Conservation (phyloP, 192 early-diverging fungal species). For the Coemansia brasiliensis region DNA sequence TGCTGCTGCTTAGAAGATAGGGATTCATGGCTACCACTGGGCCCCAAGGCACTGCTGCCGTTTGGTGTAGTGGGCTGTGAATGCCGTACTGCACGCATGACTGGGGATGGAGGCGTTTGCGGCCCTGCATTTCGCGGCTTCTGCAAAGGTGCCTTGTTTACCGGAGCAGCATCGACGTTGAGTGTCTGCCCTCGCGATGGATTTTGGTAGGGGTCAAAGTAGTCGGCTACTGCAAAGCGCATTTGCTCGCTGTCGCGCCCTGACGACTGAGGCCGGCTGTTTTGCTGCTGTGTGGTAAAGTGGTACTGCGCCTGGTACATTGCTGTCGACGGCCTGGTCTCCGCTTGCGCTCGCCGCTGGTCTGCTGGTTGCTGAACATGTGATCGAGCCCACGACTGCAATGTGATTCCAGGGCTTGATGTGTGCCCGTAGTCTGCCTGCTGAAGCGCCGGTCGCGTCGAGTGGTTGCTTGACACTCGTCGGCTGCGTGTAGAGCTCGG, state of each 20-base stretch:
- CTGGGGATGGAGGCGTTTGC: slow-evolving; percentile 37
- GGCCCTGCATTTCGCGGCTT: slow-evolving; percentile 3
- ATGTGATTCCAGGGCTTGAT: slow-evolving; percentile 16
- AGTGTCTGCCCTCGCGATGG: slow-evolving; percentile 37
- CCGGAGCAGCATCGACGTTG: slow-evolving; percentile 14
- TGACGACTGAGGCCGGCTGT: slow-evolving; percentile 25
- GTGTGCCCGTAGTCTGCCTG: slow-evolving; percentile 23
- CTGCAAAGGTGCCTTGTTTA: slow-evolving; percentile 9
- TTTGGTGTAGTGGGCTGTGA: slow-evolving; percentile 48
- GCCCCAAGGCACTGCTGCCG: not conserved
- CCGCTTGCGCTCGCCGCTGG: not conserved
- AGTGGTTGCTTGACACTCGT: slow-evolving; percentile 35
- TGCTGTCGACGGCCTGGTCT: slow-evolving; percentile 1
- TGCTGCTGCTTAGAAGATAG: slow-evolving; percentile 1
- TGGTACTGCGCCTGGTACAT: slow-evolving; percentile 47
- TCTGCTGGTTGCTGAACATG: slow-evolving; percentile 19
- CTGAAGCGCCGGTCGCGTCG: slow-evolving; percentile 34
- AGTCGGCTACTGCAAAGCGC: slow-evolving; percentile 40
- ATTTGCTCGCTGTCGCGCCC: slow-evolving; percentile 7
- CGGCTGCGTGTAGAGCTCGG: slow-evolving; percentile 52
- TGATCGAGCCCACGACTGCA: slow-evolving; percentile 50
- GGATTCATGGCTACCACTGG: slow-evolving; percentile 29
- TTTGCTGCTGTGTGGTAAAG: slow-evolving; percentile 8
- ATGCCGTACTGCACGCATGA: slow-evolving; percentile 48
- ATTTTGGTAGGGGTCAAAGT: slow-evolving; percentile 47